Evolutionary conservation across 225 moss, liverwort and hornwort genomes (phyloP), one percentile per base, ranked within the genome.

Genomic region (Polytrichum commune): DNA sequence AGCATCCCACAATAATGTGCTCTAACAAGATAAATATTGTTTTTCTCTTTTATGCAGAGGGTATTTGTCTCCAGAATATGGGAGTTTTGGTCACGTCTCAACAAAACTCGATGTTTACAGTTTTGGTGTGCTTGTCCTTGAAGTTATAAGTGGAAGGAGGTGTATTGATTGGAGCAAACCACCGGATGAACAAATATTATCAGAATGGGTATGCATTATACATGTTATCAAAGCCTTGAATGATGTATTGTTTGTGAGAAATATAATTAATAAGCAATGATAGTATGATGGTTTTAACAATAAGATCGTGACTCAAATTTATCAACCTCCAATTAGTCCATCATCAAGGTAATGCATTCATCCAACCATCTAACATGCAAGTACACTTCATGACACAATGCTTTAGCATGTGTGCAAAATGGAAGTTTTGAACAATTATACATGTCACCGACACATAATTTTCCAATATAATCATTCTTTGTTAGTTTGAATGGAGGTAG

Each of bases 101-200:
- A 35, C 29, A 22, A 72, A 72, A 62, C 8, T 72, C 32, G 72
- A 72, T 63, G 63, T 72, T 9, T 72, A 28, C 46, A 72, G 72
- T 35, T 72, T 29, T 63, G 72, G 72, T 10, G 60, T 63, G n/a
- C 33, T 72, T 19, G 20, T 72, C 19, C 60, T 72, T 28, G 72
- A 72, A 26, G 38, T 72, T 38, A 19, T 72, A 38, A 18, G n/a
- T 7, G 72, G 72, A 72, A 62, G 72, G 72, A 60, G 29, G 18
- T 61, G 32, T 26, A 63, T 72, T 24, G 23, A 72, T 30, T 22
- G 8, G 16, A 38, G 27, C 62, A 19, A 29, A 56, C 9, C 22
- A 18, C 55, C 8, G 9, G n/a, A 71, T 20, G 25, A 29, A 19
- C 20, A 25, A 13, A 53, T 23, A 53, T 27, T 71, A 23, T 10